Base-by-base conservation (phyloP, 192 early-diverging fungal species). In the Coemansia asiatica region DNA sequence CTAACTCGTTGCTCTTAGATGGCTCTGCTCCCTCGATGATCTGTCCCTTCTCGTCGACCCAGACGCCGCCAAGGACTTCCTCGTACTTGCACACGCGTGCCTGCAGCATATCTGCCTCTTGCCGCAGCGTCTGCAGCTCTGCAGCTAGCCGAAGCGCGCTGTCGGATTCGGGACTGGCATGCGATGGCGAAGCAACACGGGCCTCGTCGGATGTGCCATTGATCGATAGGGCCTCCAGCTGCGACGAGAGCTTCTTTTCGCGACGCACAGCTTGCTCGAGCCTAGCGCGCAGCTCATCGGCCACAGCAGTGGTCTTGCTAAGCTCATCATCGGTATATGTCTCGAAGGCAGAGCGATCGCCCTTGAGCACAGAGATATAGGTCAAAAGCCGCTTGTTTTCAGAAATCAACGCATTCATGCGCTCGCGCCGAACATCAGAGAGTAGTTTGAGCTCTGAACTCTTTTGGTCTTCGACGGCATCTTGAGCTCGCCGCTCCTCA, bases 341-440 rank as follows among this genome's bases (percentile, higher is more conserved):
- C 36, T 86, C 84, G 40, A 81, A 86, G 12, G 81, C 67, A 2
- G 72, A 57, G 28, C 76, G 71, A 50, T 88, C 84, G 7, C 86
- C 87, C 9, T 68, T 70, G 13, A 81, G 64, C 12, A 87, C 68
- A 0, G 85, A 71, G 9, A 83, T 56, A 57, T 77, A 81, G 16
- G 76, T 64, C 62, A 84, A 65, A 15, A 88, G 79, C 18, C 87
- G 84, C 61, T 85, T 82, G 66, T 84, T 87, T 48, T 87, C 85
- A 2, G 85, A 71, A 8, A 85, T 74, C 31, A 89, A 64, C 10
- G 85, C 72, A 27, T 77, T 82, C 63, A 89, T 86, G 36, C 86
- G 81, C 66, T 87, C 87, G 62, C 85, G 79, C 33, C 79, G 70
- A 26, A 66, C 75, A 19, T 84, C 83, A 0, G 81, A 72, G 40